Evolutionary conservation across 1,139 yeast genomes (phyloP).

Genomic region (Debaryomyces coudertii): DNA sequence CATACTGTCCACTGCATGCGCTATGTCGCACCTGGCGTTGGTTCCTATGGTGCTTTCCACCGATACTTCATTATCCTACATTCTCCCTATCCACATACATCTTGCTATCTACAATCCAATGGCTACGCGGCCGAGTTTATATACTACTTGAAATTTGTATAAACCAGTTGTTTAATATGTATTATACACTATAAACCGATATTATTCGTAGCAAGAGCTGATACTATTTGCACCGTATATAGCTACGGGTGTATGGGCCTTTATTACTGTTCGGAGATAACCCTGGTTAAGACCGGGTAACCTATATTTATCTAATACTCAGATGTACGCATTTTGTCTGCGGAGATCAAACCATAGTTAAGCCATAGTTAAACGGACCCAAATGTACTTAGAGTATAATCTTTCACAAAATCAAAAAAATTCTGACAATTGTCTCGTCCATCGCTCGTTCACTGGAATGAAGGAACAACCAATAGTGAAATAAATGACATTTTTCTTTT

Average conservation of each 20-base stretch:
- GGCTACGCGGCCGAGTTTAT: conserved; percentile 1
- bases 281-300: conserved; percentile 7
- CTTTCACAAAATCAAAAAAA: conserved; percentile 7
- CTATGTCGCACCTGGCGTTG: neutral
- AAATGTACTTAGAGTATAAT: conserved; percentile 12
- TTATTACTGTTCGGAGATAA: neutral
- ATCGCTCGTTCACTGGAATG: conserved; percentile 9
- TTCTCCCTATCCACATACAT: neutral
- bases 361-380: conserved; percentile 7
- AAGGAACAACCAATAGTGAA: conserved; percentile 6
- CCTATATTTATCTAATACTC: neutral
- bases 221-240: neutral
- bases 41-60: neutral
- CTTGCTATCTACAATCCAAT: neutral
- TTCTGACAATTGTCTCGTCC: conserved; percentile 12
- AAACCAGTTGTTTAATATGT: conserved; percentile 8
- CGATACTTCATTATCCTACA: neutral
- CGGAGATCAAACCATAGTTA: neutral
- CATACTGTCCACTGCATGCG: neutral
- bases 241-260: conserved; percentile 2
- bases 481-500: conserved; percentile 22
- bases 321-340: neutral
- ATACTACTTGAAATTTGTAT: conserved; percentile 1
- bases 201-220: neutral
- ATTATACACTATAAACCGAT: conserved; percentile 4